phyloP scores from a whole-genome alignment of 1,284 basidiomycete species.

The Tylopilus orsonianus region DNA sequence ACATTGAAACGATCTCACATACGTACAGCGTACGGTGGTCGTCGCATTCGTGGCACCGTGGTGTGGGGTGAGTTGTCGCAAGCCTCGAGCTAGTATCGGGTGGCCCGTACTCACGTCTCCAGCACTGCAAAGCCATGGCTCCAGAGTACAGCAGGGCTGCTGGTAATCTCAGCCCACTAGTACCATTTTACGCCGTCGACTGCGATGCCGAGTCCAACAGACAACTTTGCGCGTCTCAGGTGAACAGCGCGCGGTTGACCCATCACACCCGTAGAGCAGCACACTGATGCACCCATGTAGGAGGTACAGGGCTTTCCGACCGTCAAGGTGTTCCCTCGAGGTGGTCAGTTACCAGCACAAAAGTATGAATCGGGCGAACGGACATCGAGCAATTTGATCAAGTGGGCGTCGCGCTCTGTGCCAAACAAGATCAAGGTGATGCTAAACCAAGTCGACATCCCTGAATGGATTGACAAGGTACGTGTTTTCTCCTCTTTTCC shows the following conservation, averaged over 20 bases:
- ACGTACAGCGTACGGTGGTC: slow-evolving; percentile 65
- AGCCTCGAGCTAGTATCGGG: not conserved
- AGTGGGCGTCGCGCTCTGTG: slow-evolving; percentile 75
- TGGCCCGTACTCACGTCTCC: slow-evolving; percentile 1
- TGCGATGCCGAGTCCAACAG: slow-evolving; percentile 88
- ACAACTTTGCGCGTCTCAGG: slow-evolving; percentile 78
- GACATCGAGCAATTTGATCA: slow-evolving; percentile 70
- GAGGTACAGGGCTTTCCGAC: slow-evolving; percentile 94
- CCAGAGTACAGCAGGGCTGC: slow-evolving; percentile 89
- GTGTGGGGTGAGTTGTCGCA: slow-evolving; percentile 67
- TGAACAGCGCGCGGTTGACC: slow-evolving; percentile 20
- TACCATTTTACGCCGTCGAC: slow-evolving; percentile 89
- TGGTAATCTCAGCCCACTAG: slow-evolving; percentile 72
- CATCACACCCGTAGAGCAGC: not conserved
- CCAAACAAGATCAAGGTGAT: slow-evolving; percentile 70
- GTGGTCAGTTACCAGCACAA: slow-evolving; percentile 61
- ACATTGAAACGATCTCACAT: not conserved
- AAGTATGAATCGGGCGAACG: slow-evolving; percentile 74
- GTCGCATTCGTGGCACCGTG: slow-evolving; percentile 91
- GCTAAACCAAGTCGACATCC: slow-evolving; percentile 55
- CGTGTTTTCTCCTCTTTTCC: slow-evolving; percentile 14
- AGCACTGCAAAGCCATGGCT: slow-evolving; percentile 86
- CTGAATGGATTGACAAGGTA: slow-evolving; percentile 64
- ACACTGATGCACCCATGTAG: slow-evolving; percentile 30
- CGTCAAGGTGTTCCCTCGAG: slow-evolving; percentile 83